phyloP scores from a whole-genome alignment of 2,329 filamentous ascomycete species.

The Venturia effusa region DNA sequence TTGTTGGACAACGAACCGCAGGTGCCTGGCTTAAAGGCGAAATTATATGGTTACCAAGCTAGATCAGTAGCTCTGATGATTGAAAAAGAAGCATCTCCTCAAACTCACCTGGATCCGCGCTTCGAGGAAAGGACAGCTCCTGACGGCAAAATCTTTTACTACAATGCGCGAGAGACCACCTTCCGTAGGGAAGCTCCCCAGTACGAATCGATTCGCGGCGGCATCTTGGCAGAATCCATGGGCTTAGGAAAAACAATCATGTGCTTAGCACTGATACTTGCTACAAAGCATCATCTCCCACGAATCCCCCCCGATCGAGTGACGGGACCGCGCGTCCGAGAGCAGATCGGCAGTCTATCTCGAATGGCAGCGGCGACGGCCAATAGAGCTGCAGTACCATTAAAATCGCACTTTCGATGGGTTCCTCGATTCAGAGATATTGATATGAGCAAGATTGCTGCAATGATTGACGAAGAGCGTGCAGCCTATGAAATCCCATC shows the following conservation, averaged over 20 bases:
- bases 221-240: constrained; percentile 66
- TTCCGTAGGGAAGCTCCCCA: constrained; percentile 55
- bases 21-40: constrained; percentile 46
- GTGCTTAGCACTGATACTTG: constrained; percentile 59
- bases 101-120: constrained; percentile 60
- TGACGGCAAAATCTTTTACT: constrained; percentile 54
- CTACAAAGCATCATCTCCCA: constrained; percentile 60
- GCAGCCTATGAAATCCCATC: constrained; percentile 31
- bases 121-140: constrained; percentile 52
- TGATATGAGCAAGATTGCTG: constrained; percentile 18
- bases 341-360: constrained; percentile 49
- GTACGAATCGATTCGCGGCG: constrained; percentile 66
- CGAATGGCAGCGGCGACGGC: constrained; percentile 59
- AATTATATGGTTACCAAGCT: constrained; percentile 67
- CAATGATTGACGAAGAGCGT: constrained; percentile 23
- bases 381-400: constrained; percentile 11
- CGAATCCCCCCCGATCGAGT: constrained; percentile 53
- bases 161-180: constrained; percentile 52
- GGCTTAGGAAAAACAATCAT: constrained; percentile 72
- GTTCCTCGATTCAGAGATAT: constrained; percentile 2
- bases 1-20: constrained; percentile 23
- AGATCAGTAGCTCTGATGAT: constrained; percentile 76
- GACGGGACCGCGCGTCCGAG: constrained; percentile 30
- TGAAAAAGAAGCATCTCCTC: constrained; percentile 61
- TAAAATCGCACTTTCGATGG: constrained; percentile 12